A percentile compares a stretch with the other conserved stretches of the same genome.
phyloP scores from a whole-genome alignment of 2,329 filamentous ascomycete genomes.

The Pseudogymnoascus sp. region DNA sequence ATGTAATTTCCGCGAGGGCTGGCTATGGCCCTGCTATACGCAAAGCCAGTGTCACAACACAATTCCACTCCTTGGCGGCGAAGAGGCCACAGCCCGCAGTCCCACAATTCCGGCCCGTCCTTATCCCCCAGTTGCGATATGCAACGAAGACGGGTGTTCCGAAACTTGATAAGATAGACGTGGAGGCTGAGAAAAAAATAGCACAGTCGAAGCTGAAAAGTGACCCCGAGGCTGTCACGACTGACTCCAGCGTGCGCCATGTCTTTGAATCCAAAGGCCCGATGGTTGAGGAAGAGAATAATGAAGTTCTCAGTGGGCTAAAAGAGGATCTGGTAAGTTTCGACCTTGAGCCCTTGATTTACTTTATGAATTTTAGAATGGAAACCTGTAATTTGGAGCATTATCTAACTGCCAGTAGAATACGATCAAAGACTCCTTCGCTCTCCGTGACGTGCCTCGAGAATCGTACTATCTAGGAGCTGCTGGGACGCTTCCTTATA shows the following conservation, averaged over 20 bases:
- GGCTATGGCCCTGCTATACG: constrained; percentile 24
- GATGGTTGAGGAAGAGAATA: constrained; percentile 19
- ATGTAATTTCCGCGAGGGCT: constrained; percentile 19
- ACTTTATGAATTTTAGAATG: neutral
- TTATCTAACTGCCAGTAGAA: constrained; percentile 35
- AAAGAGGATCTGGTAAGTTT: constrained; percentile 50
- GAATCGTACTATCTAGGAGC: constrained; percentile 62
- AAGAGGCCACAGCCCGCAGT: constrained; percentile 20
- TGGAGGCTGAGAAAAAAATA: constrained; percentile 47
- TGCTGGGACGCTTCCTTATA: constrained; percentile 76
- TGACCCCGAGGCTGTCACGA: constrained; percentile 53
- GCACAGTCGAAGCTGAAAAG: constrained; percentile 49
- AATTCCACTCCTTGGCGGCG: constrained; percentile 19
- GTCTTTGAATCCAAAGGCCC: constrained; percentile 36
- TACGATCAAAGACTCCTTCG: constrained; percentile 62
- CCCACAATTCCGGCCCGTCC: constrained; percentile 29
- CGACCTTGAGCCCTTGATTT: neutral
- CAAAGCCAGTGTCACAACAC: constrained; percentile 17
- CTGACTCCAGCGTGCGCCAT: constrained; percentile 47
- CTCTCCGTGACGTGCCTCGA: constrained; percentile 54
- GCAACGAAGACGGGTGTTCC: constrained; percentile 25
- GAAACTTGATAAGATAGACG: constrained; percentile 41
- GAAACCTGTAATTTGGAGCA: constrained; percentile 1
- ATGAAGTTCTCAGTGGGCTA: constrained; percentile 46
- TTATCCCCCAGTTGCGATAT: constrained; percentile 42